Evolutionary conservation across 1,284 basidiomycete species (phyloP).

Genomic region (Fistulinella cinereoalba): DNA sequence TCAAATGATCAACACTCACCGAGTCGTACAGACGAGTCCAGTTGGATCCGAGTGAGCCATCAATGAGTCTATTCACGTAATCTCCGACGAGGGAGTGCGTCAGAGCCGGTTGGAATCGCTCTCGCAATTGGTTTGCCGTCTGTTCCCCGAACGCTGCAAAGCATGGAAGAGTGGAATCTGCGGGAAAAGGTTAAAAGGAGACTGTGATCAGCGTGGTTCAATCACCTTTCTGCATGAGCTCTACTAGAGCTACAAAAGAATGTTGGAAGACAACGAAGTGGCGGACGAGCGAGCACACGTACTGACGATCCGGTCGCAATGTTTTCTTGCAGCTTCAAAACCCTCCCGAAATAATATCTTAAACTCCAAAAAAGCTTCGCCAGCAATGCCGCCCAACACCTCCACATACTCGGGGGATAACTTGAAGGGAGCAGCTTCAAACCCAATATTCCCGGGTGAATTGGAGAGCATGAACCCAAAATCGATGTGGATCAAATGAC

Average conservation of each 20-base stretch:
- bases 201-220: neutral
- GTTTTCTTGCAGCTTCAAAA: conserved; percentile 92
- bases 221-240: conserved; percentile 92
- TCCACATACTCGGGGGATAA: conserved; percentile 94
- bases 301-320: conserved; percentile 97
- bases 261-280: conserved; percentile 5
- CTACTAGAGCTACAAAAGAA: conserved; percentile 70
- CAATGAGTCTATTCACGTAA: conserved; percentile 84
- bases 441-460: conserved; percentile 95
- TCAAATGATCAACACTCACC: conserved; percentile 41
- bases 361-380: conserved; percentile 82
- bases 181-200: conserved; percentile 6
- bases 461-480: conserved; percentile 99
- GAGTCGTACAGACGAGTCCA: conserved; percentile 94
- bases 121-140: conserved; percentile 83
- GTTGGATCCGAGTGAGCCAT: conserved; percentile 85
- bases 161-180: conserved; percentile 91
- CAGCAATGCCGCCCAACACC: conserved; percentile 86
- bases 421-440: conserved; percentile 99
- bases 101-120: conserved; percentile 90
- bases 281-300: conserved; percentile 33
- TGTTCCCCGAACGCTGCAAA: conserved; percentile 90
- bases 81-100: conserved; percentile 87
- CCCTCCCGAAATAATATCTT: conserved; percentile 86
- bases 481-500: conserved; percentile 94